Conservation (phyloP, 306 rosid species). For the Myrica gale region DNA sequence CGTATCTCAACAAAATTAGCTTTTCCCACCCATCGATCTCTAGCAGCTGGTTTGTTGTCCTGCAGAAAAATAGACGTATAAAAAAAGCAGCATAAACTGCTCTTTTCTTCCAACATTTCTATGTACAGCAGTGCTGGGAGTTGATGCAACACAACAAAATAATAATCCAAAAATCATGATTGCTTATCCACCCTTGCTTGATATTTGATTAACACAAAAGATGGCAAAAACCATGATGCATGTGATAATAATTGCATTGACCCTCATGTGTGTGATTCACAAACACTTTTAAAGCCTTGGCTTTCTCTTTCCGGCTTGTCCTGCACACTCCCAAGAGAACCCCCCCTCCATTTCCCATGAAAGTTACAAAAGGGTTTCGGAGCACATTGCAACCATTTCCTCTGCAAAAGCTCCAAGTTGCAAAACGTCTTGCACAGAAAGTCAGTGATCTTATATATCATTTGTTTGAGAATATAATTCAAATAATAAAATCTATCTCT, state of each 20-base stretch:
- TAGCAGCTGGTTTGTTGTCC: constrained; percentile 56
- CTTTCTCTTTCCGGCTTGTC: too few species aligned
- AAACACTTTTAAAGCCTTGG: neutral
- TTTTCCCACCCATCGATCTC: constrained; percentile 91
- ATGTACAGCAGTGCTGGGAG: too few species aligned
- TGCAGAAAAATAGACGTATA: constrained; percentile 25
- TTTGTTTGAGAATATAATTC: too few species aligned
- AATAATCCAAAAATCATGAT: too few species aligned
- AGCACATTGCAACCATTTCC: neutral
- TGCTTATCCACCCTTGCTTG: too few species aligned
- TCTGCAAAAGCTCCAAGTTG: neutral
- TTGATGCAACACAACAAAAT: too few species aligned
- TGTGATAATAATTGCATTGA: neutral
- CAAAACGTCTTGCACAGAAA: neutral
- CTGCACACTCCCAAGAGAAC: too few species aligned
- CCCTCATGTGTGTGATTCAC: neutral
- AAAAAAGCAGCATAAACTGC: too few species aligned
- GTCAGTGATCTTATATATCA: neutral
- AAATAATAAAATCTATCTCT: too few species aligned
- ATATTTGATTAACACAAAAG: too few species aligned
- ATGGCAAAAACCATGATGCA: too few species aligned
- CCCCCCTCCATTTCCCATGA: neutral
- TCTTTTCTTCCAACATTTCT: too few species aligned
- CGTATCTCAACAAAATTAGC: constrained; percentile 93
- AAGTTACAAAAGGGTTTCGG: neutral